Conservation (phyloP, 2,329 filamentous ascomycete genomes). For the Canariomyces notabilis region DNA sequence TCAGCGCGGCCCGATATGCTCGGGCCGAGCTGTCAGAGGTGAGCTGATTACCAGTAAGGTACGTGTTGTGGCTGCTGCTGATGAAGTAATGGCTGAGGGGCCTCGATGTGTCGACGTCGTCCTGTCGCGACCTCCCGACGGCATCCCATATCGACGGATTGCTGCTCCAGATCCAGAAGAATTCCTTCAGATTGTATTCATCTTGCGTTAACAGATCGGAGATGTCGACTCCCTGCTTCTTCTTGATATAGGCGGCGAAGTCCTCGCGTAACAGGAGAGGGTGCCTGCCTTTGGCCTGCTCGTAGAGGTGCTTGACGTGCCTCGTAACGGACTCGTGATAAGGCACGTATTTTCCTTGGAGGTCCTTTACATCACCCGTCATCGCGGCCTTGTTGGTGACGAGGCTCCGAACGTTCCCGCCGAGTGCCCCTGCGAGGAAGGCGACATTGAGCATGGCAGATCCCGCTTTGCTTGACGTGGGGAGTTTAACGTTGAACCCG, state of each 20-base stretch:
- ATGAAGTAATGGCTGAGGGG: conserved; percentile 89
- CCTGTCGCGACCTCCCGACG: conserved; percentile 35
- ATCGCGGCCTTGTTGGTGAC: conserved; percentile 18
- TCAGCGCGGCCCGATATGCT: conserved; percentile 71
- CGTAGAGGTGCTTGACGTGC: conserved; percentile 45
- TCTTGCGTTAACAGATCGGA: conserved; percentile 34
- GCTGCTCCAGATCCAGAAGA: conserved; percentile 44
- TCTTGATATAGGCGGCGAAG: conserved; percentile 46
- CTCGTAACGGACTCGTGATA: conserved; percentile 40
- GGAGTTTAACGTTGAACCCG: conserved; percentile 8
- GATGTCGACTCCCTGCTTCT: conserved; percentile 42
- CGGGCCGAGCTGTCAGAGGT: conserved; percentile 71
- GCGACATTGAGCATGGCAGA: conserved; percentile 16
- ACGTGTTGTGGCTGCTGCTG: conserved; percentile 92
- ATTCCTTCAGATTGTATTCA: conserved; percentile 43
- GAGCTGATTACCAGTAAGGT: conserved; percentile 81
- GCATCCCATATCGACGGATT: conserved; percentile 41
- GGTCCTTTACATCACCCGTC: not conserved
- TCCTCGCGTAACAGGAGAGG: conserved; percentile 33
- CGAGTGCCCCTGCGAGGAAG: conserved; percentile 15
- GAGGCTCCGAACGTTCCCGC: conserved; percentile 24
- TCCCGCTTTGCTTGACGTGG: conserved; percentile 16
- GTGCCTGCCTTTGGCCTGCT: conserved; percentile 36
- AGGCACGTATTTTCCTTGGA: conserved; percentile 4
- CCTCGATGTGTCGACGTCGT: conserved; percentile 53